Base-by-base conservation (phyloP, 2,329 filamentous ascomycete species). In the Epichloe aotearoae region DNA sequence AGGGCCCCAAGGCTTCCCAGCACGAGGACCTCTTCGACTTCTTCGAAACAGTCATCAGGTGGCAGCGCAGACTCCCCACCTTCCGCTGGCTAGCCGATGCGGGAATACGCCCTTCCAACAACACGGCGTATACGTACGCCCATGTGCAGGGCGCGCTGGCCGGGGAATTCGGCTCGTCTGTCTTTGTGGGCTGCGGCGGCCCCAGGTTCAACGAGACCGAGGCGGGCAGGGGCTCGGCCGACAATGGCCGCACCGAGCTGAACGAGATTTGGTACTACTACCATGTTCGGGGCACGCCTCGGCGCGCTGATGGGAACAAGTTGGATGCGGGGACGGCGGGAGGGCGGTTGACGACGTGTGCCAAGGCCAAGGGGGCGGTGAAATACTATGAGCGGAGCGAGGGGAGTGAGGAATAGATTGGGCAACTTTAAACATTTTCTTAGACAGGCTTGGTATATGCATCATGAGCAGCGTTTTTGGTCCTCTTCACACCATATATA, bases 181-280 rank as follows among this genome's bases (percentile, higher is more conserved):
- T 80, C 5, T 84, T 79, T 59, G 60, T 84, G 50, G 80, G 79
- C 5, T 85, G 81, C 67, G 68, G 70, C 0, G 82, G 81, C 0
- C 75, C 79, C 8, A 62, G 70, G 20, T 84, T 73, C 63, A 84
- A 84, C 61, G 68, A 73, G 55, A 84, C 81, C 14, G 70, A 62
- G 19, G 76, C 73, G 7, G 81, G 82, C 2, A 70, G 65, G 53
- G 74, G 74, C 19, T 74, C 72, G 2, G 58, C 59, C 2, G 81
- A 84, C 57, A 73, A 68, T 51, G 80, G 82, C 2, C 66, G 67
- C 54, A 84, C 79, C 1, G 69, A 74, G 34, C 56, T 85, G 46
- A 73, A 62, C 52, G 82, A 86, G 70, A 70, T 82, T 12, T 85
- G 80, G 80, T 85, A 84, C 60, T 84, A 83, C 59, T 73, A 76